Evolutionary conservation across 75 land plant species (phyloP).

Genomic region (Azolla pinnata): DNA sequence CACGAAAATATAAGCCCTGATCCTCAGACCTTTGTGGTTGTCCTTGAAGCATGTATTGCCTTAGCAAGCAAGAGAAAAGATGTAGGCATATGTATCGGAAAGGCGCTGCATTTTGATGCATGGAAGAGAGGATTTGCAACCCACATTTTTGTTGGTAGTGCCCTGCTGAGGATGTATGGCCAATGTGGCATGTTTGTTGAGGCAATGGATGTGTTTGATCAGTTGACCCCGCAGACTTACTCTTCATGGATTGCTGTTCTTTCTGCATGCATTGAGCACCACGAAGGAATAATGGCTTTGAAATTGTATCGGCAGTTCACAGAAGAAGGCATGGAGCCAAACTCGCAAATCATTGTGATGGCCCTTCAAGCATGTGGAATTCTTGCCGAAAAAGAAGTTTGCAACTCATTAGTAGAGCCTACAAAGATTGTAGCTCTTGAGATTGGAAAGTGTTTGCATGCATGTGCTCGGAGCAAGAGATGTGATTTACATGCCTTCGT

Average conservation of each 20-base stretch:
- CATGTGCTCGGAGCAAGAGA: background rate
- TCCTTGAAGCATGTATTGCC: background rate
- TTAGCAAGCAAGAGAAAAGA: background rate
- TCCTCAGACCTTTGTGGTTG: background rate
- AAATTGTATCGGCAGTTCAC: background rate
- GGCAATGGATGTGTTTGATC: background rate
- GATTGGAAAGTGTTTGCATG: background rate
- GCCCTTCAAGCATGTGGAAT: background rate
- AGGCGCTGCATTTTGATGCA: conserved; percentile 6
- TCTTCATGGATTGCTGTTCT: conserved; percentile 4
- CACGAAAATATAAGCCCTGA: background rate
- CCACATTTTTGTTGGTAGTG: background rate
- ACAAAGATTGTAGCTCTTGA: no score
- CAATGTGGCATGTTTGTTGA: background rate
- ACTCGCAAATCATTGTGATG: background rate
- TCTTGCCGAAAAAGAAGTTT: background rate
- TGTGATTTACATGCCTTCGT: no score
- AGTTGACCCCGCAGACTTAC: background rate
- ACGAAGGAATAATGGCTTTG: background rate
- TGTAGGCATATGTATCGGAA: background rate
- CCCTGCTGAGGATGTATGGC: conserved; percentile 6
- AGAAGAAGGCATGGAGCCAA: background rate
- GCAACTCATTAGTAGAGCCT: background rate
- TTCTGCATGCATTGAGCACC: conserved; percentile 1
- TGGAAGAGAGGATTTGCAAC: background rate